Percentiles rank a stretch among this genome's conserved stretches.
Evolutionary conservation across 495 filamentous ascomycete genomes (phyloP).

Genomic region (Geopyxis carbonaria): DNA sequence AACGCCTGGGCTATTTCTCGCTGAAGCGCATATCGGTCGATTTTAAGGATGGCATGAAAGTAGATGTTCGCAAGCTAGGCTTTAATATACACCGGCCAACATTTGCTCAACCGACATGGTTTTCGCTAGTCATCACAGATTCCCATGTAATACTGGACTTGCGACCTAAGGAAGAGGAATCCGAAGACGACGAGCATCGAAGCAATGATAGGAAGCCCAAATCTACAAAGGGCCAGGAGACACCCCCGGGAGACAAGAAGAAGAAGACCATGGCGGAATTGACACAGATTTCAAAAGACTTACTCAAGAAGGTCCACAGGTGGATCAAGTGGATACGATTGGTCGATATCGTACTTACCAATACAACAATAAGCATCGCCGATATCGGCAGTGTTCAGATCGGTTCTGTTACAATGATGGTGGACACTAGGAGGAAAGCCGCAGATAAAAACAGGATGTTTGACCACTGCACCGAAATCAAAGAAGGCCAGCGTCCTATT

Average conservation of each 20-base stretch:
- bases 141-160: constrained; percentile 69
- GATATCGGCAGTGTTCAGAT: constrained; percentile 74
- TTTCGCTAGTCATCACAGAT: constrained; percentile 74
- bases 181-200: constrained; percentile 14
- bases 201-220: constrained; percentile 8
- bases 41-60: constrained; percentile 65
- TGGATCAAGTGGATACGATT: constrained; percentile 76
- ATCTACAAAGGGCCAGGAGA: not conserved
- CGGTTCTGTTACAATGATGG: constrained; percentile 63
- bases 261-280: constrained; percentile 19
- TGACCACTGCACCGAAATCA: constrained; percentile 51
- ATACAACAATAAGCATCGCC: constrained; percentile 52
- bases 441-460: constrained; percentile 83
- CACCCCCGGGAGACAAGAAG: constrained; percentile 34
- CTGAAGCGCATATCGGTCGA: constrained; percentile 77
- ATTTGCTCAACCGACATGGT: constrained; percentile 92
- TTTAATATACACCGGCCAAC: constrained; percentile 79
- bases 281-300: constrained; percentile 67
- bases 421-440: constrained; percentile 82
- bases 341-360: constrained; percentile 76
- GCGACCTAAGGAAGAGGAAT: constrained; percentile 36
- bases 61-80: constrained; percentile 79
- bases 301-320: constrained; percentile 45
- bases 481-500: constrained; percentile 59
- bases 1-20: constrained; percentile 81